These are phyloP conservation scores for Fusarium marasasianum DNA, from an alignment of 2,329 filamentous ascomycete genomes.

Conservation along the genomic window DNA sequence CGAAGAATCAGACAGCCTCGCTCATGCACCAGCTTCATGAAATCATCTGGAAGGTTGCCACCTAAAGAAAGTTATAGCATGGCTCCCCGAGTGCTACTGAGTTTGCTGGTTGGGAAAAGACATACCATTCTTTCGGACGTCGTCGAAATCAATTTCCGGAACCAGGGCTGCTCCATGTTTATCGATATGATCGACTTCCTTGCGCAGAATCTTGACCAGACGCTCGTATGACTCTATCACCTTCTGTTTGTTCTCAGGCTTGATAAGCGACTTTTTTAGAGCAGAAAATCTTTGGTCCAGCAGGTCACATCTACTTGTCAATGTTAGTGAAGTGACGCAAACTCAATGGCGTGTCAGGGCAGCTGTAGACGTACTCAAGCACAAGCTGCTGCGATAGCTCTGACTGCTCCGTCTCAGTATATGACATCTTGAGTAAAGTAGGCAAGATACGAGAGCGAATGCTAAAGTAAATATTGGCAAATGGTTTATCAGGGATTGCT, in stretches of 20 bases:
- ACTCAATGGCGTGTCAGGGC: rapidly evolving
- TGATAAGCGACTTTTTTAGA: background rate
- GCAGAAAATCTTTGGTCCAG: background rate
- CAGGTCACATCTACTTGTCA: background rate
- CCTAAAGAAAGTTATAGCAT: background rate
- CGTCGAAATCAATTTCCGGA: background rate
- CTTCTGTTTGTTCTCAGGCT: background rate
- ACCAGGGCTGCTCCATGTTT: background rate
- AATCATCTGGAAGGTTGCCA: background rate
- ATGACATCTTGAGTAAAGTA: background rate
- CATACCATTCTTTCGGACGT: background rate
- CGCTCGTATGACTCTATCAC: background rate
- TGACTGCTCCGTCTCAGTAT: background rate
- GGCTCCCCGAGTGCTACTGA: rapidly evolving
- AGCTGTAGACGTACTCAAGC: background rate
- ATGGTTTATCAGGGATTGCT: too few relatives aligned
- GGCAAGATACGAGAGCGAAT: rapidly evolving
- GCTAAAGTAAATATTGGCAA: rapidly evolving
- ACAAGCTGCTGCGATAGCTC: background rate
- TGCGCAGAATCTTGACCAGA: background rate
- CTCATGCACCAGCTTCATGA: background rate
- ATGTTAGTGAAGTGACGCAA: background rate
- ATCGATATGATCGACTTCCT: background rate
- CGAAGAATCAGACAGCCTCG: background rate
- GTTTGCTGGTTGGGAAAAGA: rapidly evolving